These are phyloP conservation scores for Lepidium campestre DNA, from an alignment of 441 rosid genomes.

Conservation along the genomic window DNA sequence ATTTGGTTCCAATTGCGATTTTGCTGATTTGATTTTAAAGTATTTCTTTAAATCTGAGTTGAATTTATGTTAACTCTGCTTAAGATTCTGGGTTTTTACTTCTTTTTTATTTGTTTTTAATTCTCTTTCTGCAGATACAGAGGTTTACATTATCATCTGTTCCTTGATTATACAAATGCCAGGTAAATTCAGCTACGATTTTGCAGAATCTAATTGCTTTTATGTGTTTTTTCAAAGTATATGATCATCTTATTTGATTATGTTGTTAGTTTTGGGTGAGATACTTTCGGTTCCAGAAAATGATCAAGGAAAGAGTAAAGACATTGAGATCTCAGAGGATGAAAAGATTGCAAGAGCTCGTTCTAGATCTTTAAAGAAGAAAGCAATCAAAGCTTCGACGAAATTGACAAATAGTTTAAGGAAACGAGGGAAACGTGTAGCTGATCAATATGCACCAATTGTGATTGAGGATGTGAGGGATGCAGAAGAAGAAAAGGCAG, in stretches of 20 bases:
- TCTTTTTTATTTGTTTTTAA: too few relatives aligned
- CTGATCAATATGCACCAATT: slow-evolving; percentile 50
- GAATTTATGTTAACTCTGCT: background rate
- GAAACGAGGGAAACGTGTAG: slow-evolving; percentile 64
- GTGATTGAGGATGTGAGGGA: slow-evolving; percentile 77
- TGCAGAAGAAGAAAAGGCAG: slow-evolving; percentile 68
- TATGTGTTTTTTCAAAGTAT: background rate
- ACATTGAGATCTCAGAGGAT: slow-evolving; percentile 60
- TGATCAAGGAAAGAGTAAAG: slow-evolving; percentile 37
- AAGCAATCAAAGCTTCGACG: slow-evolving; percentile 74
- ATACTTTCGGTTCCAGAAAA: slow-evolving; percentile 35
- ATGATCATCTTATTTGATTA: background rate
- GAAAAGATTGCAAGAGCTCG: slow-evolving; percentile 50
- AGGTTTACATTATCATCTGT: slow-evolving; percentile 4
- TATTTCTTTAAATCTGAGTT: background rate
- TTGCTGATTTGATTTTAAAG: background rate
- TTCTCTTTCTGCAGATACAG: slow-evolving; percentile 12
- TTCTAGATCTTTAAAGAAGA: slow-evolving; percentile 59
- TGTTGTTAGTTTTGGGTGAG: slow-evolving; percentile 34
- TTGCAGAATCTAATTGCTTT: background rate
- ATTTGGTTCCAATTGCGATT: background rate
- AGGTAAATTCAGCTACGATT: slow-evolving; percentile 19
- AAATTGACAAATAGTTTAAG: slow-evolving; percentile 59
- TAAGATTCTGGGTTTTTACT: slow-evolving; percentile 11
- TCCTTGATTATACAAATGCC: slow-evolving; percentile 27